Percentiles rank a stretch among this genome's conserved stretches.
These are phyloP conservation scores for Pelargonium cotyledonis DNA, from an alignment of 441 rosid species.

Conservation along the genomic window DNA sequence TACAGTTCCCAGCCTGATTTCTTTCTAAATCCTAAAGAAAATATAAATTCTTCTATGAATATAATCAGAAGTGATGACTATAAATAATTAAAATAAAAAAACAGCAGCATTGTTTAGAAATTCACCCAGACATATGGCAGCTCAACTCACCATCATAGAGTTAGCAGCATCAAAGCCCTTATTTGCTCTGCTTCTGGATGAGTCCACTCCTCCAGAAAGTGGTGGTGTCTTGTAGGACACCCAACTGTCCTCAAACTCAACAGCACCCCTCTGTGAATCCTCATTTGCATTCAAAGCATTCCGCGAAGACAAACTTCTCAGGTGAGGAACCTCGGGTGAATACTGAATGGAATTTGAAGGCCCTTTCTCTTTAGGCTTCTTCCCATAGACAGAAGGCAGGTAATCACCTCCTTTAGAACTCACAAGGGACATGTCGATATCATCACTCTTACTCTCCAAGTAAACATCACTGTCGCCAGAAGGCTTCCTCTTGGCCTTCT, in stretches of 20 bases:
- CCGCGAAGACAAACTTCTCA: constrained; percentile 36
- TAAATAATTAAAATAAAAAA: background rate
- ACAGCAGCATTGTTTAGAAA: background rate
- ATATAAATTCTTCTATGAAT: background rate
- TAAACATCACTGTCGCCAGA: constrained; percentile 49
- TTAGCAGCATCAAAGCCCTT: constrained; percentile 38
- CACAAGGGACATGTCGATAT: constrained; percentile 40
- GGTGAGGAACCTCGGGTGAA: constrained; percentile 50
- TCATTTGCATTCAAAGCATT: constrained; percentile 41
- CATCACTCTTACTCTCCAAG: constrained; percentile 65
- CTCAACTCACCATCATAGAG: constrained; percentile 39
- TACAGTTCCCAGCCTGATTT: too few species aligned
- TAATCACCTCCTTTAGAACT: constrained; percentile 37
- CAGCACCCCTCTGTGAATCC: constrained; percentile 44
- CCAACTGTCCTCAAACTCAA: constrained; percentile 52
- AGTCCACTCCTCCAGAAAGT: constrained; percentile 41
- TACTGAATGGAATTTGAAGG: constrained; percentile 36
- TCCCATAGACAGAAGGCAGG: constrained; percentile 31
- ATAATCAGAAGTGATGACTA: background rate
- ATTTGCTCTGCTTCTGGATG: constrained; percentile 52
- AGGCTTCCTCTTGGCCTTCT: constrained; percentile 66
- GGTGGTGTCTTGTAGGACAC: constrained; percentile 48
- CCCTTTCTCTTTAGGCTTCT: constrained; percentile 45
- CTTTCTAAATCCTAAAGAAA: too few species aligned
- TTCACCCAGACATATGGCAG: constrained; percentile 5